A percentile compares a stretch with the other conserved stretches of the same genome.
Conservation (phyloP, 2,329 filamentous ascomycete species). For the Samsoniella hepiali region DNA sequence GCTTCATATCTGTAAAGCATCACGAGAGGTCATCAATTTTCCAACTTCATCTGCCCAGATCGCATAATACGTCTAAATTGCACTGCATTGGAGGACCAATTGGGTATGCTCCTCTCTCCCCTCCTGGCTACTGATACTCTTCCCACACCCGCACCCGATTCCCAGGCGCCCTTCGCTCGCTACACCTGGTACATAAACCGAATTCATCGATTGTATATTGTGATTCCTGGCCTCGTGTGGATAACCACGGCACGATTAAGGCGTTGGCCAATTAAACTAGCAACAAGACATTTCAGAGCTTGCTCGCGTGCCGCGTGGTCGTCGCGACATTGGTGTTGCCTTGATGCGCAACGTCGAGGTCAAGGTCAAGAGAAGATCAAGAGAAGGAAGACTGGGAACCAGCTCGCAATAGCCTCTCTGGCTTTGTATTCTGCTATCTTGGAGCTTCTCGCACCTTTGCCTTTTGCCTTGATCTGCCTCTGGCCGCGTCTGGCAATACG, state of each 20-base stretch:
- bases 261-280: conserved; percentile 19
- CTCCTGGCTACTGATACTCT: conserved; percentile 12
- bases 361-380: not conserved
- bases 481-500: not conserved
- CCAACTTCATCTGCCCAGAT: not conserved
- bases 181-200: conserved; percentile 14
- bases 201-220: conserved; percentile 20
- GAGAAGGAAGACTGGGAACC: not conserved
- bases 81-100: conserved; percentile 2
- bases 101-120: conserved; percentile 19
- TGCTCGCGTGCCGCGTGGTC: conserved; percentile 7
- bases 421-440: not conserved
- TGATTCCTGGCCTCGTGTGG: conserved; percentile 16
- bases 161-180: conserved; percentile 2
- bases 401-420: not conserved
- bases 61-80: conserved; percentile 8
- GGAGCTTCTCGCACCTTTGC: not conserved
- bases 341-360: not conserved
- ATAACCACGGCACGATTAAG: conserved; percentile 17
- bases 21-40: not conserved
- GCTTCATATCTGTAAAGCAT: conserved; percentile 13
- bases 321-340: not conserved
- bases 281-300: not conserved
- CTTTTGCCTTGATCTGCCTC: not conserved
- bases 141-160: conserved; percentile 1